Base-by-base conservation (phyloP, 2,329 filamentous ascomycete genomes). In the Stagonosporopsis chrysanthemi region DNA sequence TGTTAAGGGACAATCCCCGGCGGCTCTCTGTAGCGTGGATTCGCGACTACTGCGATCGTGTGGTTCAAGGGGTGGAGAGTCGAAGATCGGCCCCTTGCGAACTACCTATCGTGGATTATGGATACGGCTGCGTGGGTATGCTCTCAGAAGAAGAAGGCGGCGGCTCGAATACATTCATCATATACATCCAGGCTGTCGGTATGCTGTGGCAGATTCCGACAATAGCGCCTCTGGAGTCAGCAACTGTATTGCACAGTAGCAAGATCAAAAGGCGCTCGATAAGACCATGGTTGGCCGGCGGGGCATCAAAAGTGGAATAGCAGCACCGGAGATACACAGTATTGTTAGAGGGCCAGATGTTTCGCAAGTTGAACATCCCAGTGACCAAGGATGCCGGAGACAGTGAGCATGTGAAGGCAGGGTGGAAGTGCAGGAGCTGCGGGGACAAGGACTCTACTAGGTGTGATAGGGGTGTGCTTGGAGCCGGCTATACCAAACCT, bases 381-480 rank as follows among this genome's bases (percentile, higher is more conserved):
- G 9, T 39, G 12, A 19, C 29, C n/a, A 50, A 35, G 28, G 46
- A 22, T 56, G 28, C 33, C 24, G 35, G 9, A 45, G 19, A 4
- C 11, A 22, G 36, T 22, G 26, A 40, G 39, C 26, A 33, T 45
- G 54, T 57, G 36, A 57, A 51, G 15, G 36, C 28, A 50, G 17
- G 47, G 23, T 24, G 1, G 24, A 6, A 42, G 43, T 48, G 38
- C 31, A 48, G 38, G 31, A 24, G 36, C 38, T 49, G 48, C 54
- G 43, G 48, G 54, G 38, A 44, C 28, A 43, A n/a, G 24, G 24
- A 40, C 24, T 43, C 29, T 49, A 49, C 49, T 44, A 33, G 22
- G 33, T 8, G 15, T 28, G 39, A 57, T 33, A 48, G 54, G 54
- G 54, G 47, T 51, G n/a, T n/a, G 19, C 23, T 47, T 26, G 53